Conservation (phyloP, 2,329 filamentous ascomycete species). For the Karstenula rhodostoma region DNA sequence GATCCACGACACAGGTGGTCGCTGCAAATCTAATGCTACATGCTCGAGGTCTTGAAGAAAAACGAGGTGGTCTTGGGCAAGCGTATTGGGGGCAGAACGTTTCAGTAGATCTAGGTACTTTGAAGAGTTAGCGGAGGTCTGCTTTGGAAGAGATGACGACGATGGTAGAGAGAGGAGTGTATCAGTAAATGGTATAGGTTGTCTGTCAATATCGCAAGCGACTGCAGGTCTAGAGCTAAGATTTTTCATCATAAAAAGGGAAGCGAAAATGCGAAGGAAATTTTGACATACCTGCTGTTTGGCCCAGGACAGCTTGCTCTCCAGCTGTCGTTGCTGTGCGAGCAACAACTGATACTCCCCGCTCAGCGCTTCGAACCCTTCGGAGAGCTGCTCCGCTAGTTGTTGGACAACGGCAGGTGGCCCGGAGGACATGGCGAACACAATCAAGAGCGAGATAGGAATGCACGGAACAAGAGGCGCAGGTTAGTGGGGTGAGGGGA, state of each 20-base stretch:
- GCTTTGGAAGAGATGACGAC: neutral
- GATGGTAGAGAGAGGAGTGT: neutral
- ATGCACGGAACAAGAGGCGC: constrained; percentile 8
- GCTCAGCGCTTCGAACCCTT: constrained; percentile 57
- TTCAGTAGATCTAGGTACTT: constrained; percentile 53
- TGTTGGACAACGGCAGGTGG: constrained; percentile 36
- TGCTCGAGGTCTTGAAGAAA: constrained; percentile 52
- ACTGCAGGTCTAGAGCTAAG: constrained; percentile 63
- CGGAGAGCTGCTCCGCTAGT: constrained; percentile 53
- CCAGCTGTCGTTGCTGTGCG: constrained; percentile 54
- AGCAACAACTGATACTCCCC: constrained; percentile 58
- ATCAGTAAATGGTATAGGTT: constrained; percentile 55
- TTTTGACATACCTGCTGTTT: constrained; percentile 57
- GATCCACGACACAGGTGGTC: constrained; percentile 40
- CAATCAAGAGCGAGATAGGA: neutral
- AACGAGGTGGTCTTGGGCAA: constrained; percentile 49
- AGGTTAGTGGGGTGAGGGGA: constrained; percentile 9
- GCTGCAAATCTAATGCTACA: constrained; percentile 38
- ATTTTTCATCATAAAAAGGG: constrained; percentile 52
- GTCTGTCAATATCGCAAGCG: constrained; percentile 55
- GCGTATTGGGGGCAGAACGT: constrained; percentile 48
- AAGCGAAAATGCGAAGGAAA: constrained; percentile 9
- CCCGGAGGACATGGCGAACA: constrained; percentile 36
- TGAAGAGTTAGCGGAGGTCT: neutral
- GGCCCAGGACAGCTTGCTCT: constrained; percentile 57